Conservation (phyloP, 139 green algal species). For the Yamagishiella unicocca region DNA sequence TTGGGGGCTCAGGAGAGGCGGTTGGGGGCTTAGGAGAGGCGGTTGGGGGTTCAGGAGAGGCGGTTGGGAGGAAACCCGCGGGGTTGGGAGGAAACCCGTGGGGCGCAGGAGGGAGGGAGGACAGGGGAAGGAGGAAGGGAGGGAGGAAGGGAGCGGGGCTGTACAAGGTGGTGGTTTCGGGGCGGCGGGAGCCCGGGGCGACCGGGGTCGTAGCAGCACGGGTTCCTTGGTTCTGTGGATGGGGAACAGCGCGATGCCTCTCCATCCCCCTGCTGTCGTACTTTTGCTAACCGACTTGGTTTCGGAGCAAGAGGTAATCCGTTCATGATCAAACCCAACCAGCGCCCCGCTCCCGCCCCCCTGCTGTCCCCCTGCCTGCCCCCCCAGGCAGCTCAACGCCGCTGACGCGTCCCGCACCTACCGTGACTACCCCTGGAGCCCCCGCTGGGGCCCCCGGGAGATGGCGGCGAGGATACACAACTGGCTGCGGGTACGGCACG, state of each 20-base stretch:
- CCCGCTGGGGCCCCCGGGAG: slow-evolving; percentile 33
- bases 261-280: not conserved
- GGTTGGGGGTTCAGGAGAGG: not conserved
- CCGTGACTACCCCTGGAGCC: slow-evolving; percentile 44
- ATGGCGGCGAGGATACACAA: slow-evolving; percentile 48
- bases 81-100: not conserved
- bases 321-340: too few relatives aligned
- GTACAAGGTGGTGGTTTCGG: not conserved
- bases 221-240: not conserved
- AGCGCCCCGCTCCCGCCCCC: not conserved
- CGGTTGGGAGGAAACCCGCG: not conserved
- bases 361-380: not conserved
- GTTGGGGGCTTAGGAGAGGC: not conserved
- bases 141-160: not conserved
- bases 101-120: too few relatives aligned
- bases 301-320: not conserved
- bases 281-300: not conserved
- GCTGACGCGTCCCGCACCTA: slow-evolving; percentile 17
- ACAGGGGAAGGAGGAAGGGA: not conserved
- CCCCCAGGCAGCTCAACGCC: not conserved
- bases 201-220: not conserved
- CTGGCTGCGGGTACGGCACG: slow-evolving; percentile 40
- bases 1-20: not conserved
- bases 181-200: too few relatives aligned
- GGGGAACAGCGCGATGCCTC: too few relatives aligned